Conservation (phyloP, 1,284 basidiomycete species). For the Ganoderma leucocontextum region DNA sequence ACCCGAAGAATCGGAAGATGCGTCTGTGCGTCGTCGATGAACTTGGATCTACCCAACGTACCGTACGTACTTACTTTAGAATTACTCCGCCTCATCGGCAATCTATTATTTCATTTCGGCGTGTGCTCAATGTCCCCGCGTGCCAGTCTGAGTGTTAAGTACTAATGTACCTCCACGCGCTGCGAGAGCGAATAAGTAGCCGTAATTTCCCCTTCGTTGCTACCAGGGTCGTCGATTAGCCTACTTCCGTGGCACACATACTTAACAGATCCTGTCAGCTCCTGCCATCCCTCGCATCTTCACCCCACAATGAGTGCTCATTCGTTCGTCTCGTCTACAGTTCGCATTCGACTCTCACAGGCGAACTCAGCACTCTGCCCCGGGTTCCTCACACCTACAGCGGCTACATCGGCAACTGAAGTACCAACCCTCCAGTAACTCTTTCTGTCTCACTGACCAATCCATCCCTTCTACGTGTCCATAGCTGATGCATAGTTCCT, state of each 20-base stretch:
- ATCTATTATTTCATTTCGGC: neutral
- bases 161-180: neutral
- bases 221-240: neutral
- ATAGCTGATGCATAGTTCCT: constrained; percentile 45
- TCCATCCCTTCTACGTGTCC: constrained; percentile 41
- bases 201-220: neutral
- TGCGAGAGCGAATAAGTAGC: neutral
- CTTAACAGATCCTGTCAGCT: constrained; percentile 7
- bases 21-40: neutral
- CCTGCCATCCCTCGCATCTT: neutral
- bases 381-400: constrained; percentile 35
- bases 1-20: neutral
- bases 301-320: neutral
- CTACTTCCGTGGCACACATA: neutral
- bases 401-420: constrained; percentile 42
- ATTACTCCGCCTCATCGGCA: neutral
- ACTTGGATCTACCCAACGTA: neutral
- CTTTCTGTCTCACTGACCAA: constrained; percentile 35
- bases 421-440: constrained; percentile 43
- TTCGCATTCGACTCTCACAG: neutral
- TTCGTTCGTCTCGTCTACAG: neutral
- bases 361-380: neutral
- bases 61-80: neutral
- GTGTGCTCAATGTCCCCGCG: neutral
- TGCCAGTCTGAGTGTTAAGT: neutral